Evolutionary conservation across 208 protist genomes (phyloP).

Genomic region (Endotrypanum monterogeii): DNA sequence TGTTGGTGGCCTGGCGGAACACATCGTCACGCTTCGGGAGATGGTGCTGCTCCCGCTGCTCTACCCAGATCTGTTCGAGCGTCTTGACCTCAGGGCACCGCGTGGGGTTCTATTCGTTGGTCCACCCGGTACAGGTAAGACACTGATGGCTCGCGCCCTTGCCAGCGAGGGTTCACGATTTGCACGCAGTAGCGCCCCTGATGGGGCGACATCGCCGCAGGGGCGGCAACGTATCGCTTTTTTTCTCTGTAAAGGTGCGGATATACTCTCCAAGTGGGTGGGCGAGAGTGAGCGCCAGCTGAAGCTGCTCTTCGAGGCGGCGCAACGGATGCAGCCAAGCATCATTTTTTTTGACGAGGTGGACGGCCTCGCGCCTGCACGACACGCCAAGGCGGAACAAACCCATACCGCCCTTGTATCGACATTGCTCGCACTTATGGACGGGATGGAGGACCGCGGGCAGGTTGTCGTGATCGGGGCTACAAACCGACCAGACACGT

Average conservation of each 20-base stretch:
- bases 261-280: conserved; percentile 98
- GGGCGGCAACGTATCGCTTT: conserved; percentile 91
- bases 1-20: conserved; percentile 76
- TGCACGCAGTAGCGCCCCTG: not conserved
- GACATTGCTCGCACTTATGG: conserved; percentile 95
- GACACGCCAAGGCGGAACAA: conserved; percentile 82
- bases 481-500: conserved; percentile 95
- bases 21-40: conserved; percentile 78
- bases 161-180: conserved; percentile 97
- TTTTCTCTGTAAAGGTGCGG: conserved; percentile 96
- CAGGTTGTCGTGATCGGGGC: conserved; percentile 96
- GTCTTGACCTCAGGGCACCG: conserved; percentile 75
- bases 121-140: conserved; percentile 99
- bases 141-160: conserved; percentile 98
- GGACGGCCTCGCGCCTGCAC: conserved; percentile 94
- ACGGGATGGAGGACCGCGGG: conserved; percentile 92
- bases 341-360: conserved; percentile 99
- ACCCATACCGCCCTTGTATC: conserved; percentile 85
- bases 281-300: conserved; percentile 98
- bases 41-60: conserved; percentile 86
- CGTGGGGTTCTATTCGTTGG: conserved; percentile 99
- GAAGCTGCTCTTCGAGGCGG: conserved; percentile 97
- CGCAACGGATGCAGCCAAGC: conserved; percentile 90
- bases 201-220: not conserved
- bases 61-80: conserved; percentile 66